Conservation (phyloP, 805 yeast genomes). For the Ogataea philodendri region DNA sequence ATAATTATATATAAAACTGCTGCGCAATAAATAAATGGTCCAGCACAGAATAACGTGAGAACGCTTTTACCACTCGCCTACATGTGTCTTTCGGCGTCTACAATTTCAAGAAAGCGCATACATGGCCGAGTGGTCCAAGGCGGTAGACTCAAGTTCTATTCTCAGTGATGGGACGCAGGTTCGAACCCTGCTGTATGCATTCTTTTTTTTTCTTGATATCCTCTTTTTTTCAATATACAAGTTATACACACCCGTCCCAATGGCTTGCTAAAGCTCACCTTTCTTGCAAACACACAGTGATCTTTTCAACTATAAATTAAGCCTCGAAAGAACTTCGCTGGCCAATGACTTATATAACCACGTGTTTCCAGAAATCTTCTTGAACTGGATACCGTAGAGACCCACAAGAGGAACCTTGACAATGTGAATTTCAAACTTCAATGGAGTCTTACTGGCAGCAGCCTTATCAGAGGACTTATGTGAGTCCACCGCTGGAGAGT, state of each 20-base stretch:
- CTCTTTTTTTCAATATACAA: too few species aligned
- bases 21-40: too few species aligned
- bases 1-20: not conserved
- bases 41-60: too few species aligned
- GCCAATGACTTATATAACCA: constrained; percentile 94
- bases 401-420: constrained; percentile 91
- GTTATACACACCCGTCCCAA: too few species aligned
- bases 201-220: constrained; percentile 17
- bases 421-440: constrained; percentile 85
- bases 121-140: constrained; percentile 35
- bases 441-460: constrained; percentile 49
- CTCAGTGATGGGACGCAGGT: constrained; percentile 34
- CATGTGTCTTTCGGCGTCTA: too few species aligned
- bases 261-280: too few species aligned
- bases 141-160: constrained; percentile 33
- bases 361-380: constrained; percentile 88
- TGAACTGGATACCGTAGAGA: constrained; percentile 90
- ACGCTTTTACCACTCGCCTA: too few species aligned
- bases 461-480: constrained; percentile 10
- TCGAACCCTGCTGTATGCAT: constrained; percentile 34
- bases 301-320: constrained; percentile 48
- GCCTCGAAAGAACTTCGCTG: constrained; percentile 71
- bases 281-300: constrained; percentile 1
- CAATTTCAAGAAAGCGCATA: too few species aligned
- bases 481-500: constrained; percentile 10